Conservation (phyloP, 495 filamentous ascomycete genomes). For the Neohortaea acidophila region DNA sequence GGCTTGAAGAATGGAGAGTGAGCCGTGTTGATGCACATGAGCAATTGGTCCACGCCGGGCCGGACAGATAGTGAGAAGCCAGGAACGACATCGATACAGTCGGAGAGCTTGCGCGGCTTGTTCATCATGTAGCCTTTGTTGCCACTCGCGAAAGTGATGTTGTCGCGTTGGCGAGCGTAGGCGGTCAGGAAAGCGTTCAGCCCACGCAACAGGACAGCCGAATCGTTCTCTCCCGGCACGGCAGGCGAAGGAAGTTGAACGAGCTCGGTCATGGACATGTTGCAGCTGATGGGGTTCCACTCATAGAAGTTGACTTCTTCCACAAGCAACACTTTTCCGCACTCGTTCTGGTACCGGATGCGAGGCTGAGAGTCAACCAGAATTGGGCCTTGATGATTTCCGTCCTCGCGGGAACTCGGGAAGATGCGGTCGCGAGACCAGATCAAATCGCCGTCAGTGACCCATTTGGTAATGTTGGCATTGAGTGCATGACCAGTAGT, state of each 20-base stretch:
- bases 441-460: slow-evolving; percentile 8
- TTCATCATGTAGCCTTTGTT: slow-evolving; percentile 1
- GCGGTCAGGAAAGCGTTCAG: slow-evolving; percentile 8
- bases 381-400: background rate
- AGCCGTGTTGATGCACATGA: slow-evolving; percentile 6
- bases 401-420: no score
- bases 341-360: slow-evolving; percentile 7
- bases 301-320: background rate
- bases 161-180: background rate
- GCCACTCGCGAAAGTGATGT: background rate
- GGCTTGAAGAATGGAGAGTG: slow-evolving; percentile 5
- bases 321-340: background rate
- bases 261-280: background rate
- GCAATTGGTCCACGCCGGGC: slow-evolving; percentile 2
- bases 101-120: background rate
- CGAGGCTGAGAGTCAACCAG: background rate
- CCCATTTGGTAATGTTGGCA: slow-evolving; percentile 8
- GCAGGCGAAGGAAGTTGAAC: background rate
- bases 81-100: background rate
- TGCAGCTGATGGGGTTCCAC: background rate
- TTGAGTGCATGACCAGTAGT: background rate
- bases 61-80: slow-evolving; percentile 10
- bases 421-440: slow-evolving; percentile 6
- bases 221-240: background rate
- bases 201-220: slow-evolving; percentile 1